These are phyloP conservation scores for Colletotrichum orchidophilum DNA, from an alignment of 2,329 filamentous ascomycete genomes.

Conservation along the genomic window DNA sequence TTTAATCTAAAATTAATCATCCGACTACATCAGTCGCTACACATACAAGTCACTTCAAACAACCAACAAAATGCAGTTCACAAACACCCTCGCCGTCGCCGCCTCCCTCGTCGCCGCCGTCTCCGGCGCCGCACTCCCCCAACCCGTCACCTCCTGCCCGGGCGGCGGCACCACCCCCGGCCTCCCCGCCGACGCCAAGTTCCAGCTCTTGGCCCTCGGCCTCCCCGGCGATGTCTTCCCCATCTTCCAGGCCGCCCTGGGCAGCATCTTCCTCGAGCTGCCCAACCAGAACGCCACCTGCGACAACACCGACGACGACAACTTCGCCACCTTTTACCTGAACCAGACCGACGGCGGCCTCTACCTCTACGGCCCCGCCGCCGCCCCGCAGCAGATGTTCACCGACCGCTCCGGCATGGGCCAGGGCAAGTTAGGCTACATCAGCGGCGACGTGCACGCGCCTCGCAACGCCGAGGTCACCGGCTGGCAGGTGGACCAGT, in stretches of 20 bases:
- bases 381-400: slow-evolving; percentile 57
- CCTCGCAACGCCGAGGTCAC: slow-evolving; percentile 55
- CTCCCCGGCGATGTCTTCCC: slow-evolving; percentile 57
- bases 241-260: slow-evolving; percentile 53
- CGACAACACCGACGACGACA: slow-evolving; percentile 45
- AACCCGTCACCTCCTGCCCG: background rate
- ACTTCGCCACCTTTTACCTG: slow-evolving; percentile 61
- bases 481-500: slow-evolving; percentile 56
- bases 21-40: slow-evolving; percentile 24
- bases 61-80: slow-evolving; percentile 34
- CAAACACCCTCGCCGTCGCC: slow-evolving; percentile 35
- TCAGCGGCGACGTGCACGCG: slow-evolving; percentile 51
- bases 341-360: slow-evolving; percentile 49
- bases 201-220: slow-evolving; percentile 60
- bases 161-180: slow-evolving; percentile 33
- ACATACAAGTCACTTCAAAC: background rate
- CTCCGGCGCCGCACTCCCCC: slow-evolving; percentile 17
- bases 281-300: slow-evolving; percentile 59
- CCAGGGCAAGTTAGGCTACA: slow-evolving; percentile 63
- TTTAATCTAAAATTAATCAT: slow-evolving; percentile 11
- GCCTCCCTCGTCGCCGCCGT: slow-evolving; percentile 41
- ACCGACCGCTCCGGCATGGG: slow-evolving; percentile 69
- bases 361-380: slow-evolving; percentile 56
- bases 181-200: slow-evolving; percentile 43
- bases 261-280: slow-evolving; percentile 55